A percentile compares a stretch with the other conserved stretches of the same genome.
These are phyloP conservation scores for Oryza punctata DNA, from an alignment of 176 grass and related monocot species.

Conservation along the genomic window DNA sequence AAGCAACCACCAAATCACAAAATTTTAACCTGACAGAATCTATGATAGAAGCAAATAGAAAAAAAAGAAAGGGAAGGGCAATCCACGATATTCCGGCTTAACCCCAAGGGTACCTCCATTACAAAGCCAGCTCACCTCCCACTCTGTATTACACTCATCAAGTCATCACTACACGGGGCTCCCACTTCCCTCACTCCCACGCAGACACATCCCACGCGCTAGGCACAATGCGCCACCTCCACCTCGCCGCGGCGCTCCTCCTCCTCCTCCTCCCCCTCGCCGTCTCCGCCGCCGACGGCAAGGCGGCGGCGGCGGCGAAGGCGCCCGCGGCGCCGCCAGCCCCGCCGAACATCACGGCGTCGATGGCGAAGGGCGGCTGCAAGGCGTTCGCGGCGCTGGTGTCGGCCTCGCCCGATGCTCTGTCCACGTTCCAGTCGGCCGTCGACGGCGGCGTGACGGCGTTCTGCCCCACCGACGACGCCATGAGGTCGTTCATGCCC, in stretches of 20 bases:
- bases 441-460: conserved; percentile 61
- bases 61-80: neutral
- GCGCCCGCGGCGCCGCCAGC: conserved; percentile 43
- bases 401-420: conserved; percentile 41
- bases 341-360: conserved; percentile 66
- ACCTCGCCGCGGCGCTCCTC: conserved; percentile 19
- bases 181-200: conserved; percentile 30
- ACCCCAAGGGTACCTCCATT: conserved; percentile 1
- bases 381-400: conserved; percentile 77
- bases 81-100: neutral
- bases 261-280: conserved; percentile 37
- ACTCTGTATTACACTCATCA: neutral
- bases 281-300: conserved; percentile 9
- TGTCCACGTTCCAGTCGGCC: conserved; percentile 55
- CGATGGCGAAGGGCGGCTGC: conserved; percentile 72
- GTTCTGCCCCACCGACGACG: conserved; percentile 74
- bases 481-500: conserved; percentile 56
- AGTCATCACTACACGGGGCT: conserved; percentile 39
- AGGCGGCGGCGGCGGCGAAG: conserved; percentile 4
- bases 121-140: conserved; percentile 37
- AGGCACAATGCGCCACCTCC: conserved; percentile 41
- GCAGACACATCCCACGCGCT: neutral
- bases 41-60: neutral
- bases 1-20: conserved; percentile 17
- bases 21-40: neutral